Percentiles rank a stretch among this genome's conserved stretches.
These are phyloP conservation scores for Saccharomycopsis malanga DNA, from an alignment of 805 yeast genomes.

Conservation along the genomic window DNA sequence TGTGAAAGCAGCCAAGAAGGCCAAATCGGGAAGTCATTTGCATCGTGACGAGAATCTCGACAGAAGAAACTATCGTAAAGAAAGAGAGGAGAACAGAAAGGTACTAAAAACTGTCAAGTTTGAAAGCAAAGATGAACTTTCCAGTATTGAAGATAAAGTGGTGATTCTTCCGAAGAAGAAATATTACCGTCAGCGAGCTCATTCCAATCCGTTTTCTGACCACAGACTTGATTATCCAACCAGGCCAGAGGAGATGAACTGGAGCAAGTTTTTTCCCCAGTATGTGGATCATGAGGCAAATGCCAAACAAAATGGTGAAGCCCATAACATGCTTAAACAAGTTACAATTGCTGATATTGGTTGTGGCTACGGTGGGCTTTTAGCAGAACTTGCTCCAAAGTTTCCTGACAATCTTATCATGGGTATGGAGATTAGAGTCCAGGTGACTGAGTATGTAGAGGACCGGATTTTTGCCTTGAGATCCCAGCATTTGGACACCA, in stretches of 20 bases:
- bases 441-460: constrained; percentile 94
- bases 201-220: constrained; percentile 95
- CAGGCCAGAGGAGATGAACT: constrained; percentile 78
- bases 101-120: constrained; percentile 40
- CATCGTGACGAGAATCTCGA: constrained; percentile 21
- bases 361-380: constrained; percentile 93
- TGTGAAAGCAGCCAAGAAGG: constrained; percentile 3
- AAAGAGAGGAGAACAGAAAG: constrained; percentile 38
- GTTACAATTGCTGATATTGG: constrained; percentile 95
- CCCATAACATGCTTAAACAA: constrained; percentile 34
- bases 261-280: constrained; percentile 71
- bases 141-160: constrained; percentile 25
- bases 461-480: constrained; percentile 90
- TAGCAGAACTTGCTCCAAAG: constrained; percentile 69
- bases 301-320: background rate
- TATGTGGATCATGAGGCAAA: constrained; percentile 37
- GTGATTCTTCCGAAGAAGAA: constrained; percentile 71
- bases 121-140: constrained; percentile 27
- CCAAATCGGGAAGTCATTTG: constrained; percentile 18
- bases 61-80: constrained; percentile 44
- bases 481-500: constrained; percentile 34
- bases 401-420: constrained; percentile 69
- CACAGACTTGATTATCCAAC: constrained; percentile 85
- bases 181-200: constrained; percentile 94
- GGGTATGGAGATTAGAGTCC: constrained; percentile 98